phyloP scores from a whole-genome alignment of 805 yeast species.

The Metschnikowia chrysomelidarum region DNA sequence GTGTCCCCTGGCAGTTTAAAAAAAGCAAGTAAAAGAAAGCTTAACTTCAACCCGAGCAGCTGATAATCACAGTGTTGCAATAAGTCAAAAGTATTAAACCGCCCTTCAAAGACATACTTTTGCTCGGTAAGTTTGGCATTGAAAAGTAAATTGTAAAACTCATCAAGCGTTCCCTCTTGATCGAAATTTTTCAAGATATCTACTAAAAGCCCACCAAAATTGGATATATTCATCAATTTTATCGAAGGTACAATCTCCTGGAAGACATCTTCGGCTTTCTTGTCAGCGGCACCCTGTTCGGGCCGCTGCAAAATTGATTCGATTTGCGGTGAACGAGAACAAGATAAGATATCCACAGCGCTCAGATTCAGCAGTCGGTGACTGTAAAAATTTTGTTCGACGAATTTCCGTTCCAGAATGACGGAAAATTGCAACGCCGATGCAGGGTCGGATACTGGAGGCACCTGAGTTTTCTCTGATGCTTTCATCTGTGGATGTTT shows the following conservation, averaged over 20 bases:
- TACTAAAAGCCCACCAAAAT: constrained; percentile 31
- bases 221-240: constrained; percentile 29
- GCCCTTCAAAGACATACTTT: constrained; percentile 2
- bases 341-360: too few relatives aligned
- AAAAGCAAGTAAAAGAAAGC: constrained; percentile 29
- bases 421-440: too few relatives aligned
- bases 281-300: too few relatives aligned
- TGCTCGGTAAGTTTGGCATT: constrained; percentile 23
- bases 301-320: too few relatives aligned
- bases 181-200: constrained; percentile 24
- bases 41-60: constrained; percentile 19
- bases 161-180: constrained; percentile 34
- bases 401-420: too few relatives aligned
- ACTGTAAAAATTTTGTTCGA: too few relatives aligned
- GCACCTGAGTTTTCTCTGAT: too few relatives aligned
- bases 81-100: constrained; percentile 28
- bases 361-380: too few relatives aligned
- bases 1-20: constrained; percentile 24
- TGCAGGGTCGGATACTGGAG: too few relatives aligned
- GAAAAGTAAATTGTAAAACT: constrained; percentile 39
- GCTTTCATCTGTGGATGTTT: too few relatives aligned
- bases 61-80: constrained; percentile 18
- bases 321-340: too few relatives aligned
- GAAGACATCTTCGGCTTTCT: too few relatives aligned
- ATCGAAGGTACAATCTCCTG: constrained; percentile 4